Evolutionary conservation across 495 filamentous ascomycete species (phyloP).

Genomic region (Neurospora sp.): DNA sequence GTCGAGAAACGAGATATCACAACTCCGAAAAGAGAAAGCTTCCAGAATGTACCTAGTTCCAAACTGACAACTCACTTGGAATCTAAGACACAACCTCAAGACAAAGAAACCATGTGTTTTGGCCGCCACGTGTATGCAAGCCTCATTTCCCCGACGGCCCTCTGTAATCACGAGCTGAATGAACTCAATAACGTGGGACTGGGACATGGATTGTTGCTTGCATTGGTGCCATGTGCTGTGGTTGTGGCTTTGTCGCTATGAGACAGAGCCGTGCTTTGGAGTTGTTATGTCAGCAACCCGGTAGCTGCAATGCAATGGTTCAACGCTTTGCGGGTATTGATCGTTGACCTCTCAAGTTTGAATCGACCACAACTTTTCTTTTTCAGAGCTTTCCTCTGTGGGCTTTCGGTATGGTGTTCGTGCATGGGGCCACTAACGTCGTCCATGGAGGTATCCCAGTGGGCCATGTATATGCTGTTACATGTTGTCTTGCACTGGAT

Average conservation of each 20-base stretch:
- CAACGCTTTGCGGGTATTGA: too few species aligned
- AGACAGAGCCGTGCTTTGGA: not conserved
- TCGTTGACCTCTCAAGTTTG: too few species aligned
- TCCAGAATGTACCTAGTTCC: not conserved
- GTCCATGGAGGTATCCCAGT: too few species aligned
- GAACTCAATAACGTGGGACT: not conserved
- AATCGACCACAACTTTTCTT: too few species aligned
- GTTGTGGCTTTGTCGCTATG: accelerated
- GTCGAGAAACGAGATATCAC: not conserved
- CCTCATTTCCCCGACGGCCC: not conserved
- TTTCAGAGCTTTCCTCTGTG: too few species aligned
- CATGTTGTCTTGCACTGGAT: too few species aligned
- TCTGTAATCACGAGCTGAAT: not conserved
- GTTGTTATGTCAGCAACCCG: not conserved
- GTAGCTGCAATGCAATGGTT: too few species aligned
- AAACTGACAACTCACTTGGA: not conserved
- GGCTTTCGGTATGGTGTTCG: not conserved
- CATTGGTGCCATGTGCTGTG: not conserved
- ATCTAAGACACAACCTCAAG: not conserved
- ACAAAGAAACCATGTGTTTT: not conserved
- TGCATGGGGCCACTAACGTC: not conserved
- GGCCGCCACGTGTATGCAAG: not conserved
- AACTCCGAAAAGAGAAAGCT: not conserved
- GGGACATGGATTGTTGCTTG: not conserved
- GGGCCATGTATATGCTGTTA: too few species aligned